Base-by-base conservation (phyloP, 495 filamentous ascomycete genomes). In the Hypoxylon fuscum region DNA sequence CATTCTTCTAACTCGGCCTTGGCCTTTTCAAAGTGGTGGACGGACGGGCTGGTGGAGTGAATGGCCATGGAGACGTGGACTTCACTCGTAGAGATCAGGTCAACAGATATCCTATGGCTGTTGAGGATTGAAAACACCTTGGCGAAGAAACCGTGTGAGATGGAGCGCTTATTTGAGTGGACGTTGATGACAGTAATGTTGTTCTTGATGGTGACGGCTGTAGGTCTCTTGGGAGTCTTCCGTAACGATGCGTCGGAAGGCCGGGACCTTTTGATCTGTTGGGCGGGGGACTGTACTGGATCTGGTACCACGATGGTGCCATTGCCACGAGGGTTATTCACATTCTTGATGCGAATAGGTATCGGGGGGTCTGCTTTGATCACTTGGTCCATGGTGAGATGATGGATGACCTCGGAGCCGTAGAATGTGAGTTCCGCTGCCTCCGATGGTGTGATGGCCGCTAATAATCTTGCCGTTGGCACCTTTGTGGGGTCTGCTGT, bases 371-470 rank as follows among this genome's bases (percentile, higher is more conserved):
- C 83, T 2, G 94, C 93, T 46, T 87, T 90, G 73, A 98, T 96
- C 46, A 95, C 95, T 72, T 97, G 95, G 76, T 98, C 93, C 91
- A 98, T 98, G 50, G 95, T 98, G 69, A 97, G 89, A 45, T 95
- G 95, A 68, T 98, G 95, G 62, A 98, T 97, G 64, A 98, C 95
- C 73, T 96, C 92, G 14, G 90, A 93, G 60, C 92, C 92, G 72
- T 96, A 96, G 69, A 95, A 96, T 8, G 92, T 96, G 63, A 96
- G 80, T 71, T 96, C 92, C 5, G 92, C 91, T 5, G 92, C 93
- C 68, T 97, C 92, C 29, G 90, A 85, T 0, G 92, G 93, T 1
- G 91, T 93, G 70, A 97, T 93, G 14, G 85, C 83, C 1, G 85
- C 72, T 32, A 97, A 79, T 15, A 96, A 81, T 40, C 85, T 79